Evolutionary conservation across 2,329 filamentous ascomycete genomes (phyloP), one percentile per base, ranked within the genome.

Genomic region (Phaeosphaeria sp.): DNA sequence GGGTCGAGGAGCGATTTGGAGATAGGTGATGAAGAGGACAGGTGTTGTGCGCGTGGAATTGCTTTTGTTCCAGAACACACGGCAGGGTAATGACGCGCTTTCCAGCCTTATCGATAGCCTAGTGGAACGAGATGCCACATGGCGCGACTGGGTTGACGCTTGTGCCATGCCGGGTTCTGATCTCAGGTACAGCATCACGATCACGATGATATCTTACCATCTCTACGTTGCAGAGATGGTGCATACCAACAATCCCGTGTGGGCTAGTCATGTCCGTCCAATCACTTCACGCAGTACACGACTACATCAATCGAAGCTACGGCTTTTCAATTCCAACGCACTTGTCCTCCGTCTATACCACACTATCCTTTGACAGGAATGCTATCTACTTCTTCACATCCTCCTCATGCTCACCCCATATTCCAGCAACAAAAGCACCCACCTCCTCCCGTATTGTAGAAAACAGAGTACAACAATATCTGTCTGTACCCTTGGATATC

Each of bases 331-430:
- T 49, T 53, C 27, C 47, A 51, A 36, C 11, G 30, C 30, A 36
- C 6, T 36, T 3, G 46, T 24, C 17, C 30, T 27, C 51, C 24
- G 22, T 57, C 53, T 54, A 59, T 40, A 43, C n/a, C n/a, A n/a
- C n/a, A n/a, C n/a, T n/a, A n/a, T 57, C 53, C 49, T 58, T 46
- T 48, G 53, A 58, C 43, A 58, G 49, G 53, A 56, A 58, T 57
- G 53, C 67, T 69, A 69, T 65, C 67, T 67, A 68, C 56, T 56
- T 51, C 17, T 54, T 21, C 52, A 33, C 27, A 46, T 25, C 24
- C 30, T 11, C 17, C 30, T 48, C 17, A n/a, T n/a, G n/a, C n/a
- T n/a, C n/a, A n/a, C n/a, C n/a, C n/a, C n/a, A n/a, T n/a, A n/a
- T n/a, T n/a, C n/a, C 49, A 11, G 13, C 40, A 15, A 36, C 24